A percentile compares a stretch with the other conserved stretches of the same genome.
phyloP scores from a whole-genome alignment of 768 basidiomycete genomes.

The Kwoniella europaea region DNA sequence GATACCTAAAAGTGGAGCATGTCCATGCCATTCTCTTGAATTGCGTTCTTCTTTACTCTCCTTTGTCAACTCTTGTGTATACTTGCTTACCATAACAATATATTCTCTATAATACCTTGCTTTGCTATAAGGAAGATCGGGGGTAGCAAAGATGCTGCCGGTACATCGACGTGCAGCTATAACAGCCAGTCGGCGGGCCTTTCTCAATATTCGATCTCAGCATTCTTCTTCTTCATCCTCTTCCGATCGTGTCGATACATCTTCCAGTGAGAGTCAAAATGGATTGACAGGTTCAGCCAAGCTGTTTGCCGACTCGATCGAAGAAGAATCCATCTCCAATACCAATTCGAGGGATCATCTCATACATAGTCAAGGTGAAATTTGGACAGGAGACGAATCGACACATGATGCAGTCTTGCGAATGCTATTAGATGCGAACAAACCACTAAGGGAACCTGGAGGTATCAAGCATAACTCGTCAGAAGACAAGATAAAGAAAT shows the following conservation, averaged over 20 bases:
- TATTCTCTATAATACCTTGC: not conserved
- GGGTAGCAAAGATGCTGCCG: not conserved
- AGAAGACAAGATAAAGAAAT: conserved; percentile 47
- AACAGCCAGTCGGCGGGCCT: not conserved
- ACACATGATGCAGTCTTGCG: conserved; percentile 73
- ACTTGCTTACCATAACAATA: not conserved
- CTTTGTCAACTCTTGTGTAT: not conserved
- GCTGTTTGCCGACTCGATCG: conserved; percentile 70
- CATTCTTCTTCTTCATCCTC: not conserved
- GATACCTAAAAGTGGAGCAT: not conserved
- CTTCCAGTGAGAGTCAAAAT: not conserved
- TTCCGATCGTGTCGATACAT: not conserved
- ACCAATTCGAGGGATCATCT: conserved; percentile 43
- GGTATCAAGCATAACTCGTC: conserved; percentile 52
- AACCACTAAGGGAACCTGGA: conserved; percentile 67
- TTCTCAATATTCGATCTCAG: not conserved
- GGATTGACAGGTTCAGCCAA: conserved; percentile 60
- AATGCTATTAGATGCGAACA: conserved; percentile 76
- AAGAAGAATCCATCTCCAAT: conserved; percentile 45
- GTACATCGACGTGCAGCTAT: not conserved
- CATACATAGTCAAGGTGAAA: conserved; percentile 64
- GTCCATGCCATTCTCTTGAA: not conserved
- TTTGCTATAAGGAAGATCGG: not conserved
- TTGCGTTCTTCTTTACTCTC: not conserved
- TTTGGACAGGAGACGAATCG: conserved; percentile 80